Base-by-base conservation (phyloP, 2,329 filamentous ascomycete species). In the Claviceps sp. region DNA sequence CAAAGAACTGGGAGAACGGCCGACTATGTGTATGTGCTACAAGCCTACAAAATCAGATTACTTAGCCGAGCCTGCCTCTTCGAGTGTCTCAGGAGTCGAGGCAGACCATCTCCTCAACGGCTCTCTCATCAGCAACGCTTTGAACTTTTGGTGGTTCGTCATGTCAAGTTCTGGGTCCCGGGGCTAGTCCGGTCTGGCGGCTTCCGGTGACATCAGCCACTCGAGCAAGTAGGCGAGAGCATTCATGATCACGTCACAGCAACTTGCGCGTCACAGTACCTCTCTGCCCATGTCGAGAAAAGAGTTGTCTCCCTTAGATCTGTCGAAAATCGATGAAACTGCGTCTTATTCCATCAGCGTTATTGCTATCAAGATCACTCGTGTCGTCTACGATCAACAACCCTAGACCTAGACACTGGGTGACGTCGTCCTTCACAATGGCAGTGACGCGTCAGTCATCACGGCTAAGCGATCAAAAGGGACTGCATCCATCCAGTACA, bases 361-460 rank as follows among this genome's bases (percentile, higher is more conserved):
- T 22, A 11, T 44, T 22, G 24, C 22, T 40, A 2, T 11, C 3
- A 5, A 51, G 37, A 22, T 20, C 45, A 37, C 30, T 30, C n/a
- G 11, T 44, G 20, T 34, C 43, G 18, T 13, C 16, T 26, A 42
- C 24, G 16, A 16, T 7, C 46, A 26, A 8, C 3, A 13, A 24
- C 16, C 9, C 5, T 14, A 22, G 16, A 22, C 6, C 38, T 6
- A 50, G 4, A 44, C 13, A 42, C 26, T 4, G n/a, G 38, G 52
- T 48, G 41, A 50, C 46, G 42, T 40, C 16, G 20, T 38, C 8
- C 11, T 16, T 46, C 18, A 65, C 37, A 22, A 16, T 20, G 20
- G 65, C 68, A 37, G 59, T 58, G 16, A 67, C 65, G 47, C 64
- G 69, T 41, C 64, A 67, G 22, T 72, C 69, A 2, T 66, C 71